A percentile compares a stretch with the other conserved stretches of the same genome.
These are phyloP conservation scores for Tephrocybe sp. DNA, from an alignment of 768 basidiomycete genomes.

Conservation along the genomic window DNA sequence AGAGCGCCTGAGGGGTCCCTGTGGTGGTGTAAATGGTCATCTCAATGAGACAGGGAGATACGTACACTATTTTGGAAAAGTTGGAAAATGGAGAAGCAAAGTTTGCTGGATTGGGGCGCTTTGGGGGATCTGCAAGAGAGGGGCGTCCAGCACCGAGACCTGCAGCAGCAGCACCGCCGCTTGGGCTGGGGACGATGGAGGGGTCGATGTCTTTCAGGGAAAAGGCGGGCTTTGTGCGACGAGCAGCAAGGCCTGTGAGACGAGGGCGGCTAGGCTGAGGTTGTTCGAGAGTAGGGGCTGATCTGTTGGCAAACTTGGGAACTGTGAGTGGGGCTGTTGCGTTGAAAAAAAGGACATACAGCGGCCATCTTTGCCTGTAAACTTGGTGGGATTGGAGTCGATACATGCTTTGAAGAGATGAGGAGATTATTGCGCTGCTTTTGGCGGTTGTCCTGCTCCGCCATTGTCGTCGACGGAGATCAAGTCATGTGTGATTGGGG, in stretches of 20 bases:
- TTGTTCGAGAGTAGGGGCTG: constrained; percentile 33
- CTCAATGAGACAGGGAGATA: background rate
- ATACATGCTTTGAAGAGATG: constrained; percentile 36
- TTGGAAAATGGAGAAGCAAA: constrained; percentile 84
- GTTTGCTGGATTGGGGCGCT: constrained; percentile 34
- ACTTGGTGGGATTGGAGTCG: constrained; percentile 80
- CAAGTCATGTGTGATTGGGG: constrained; percentile 11
- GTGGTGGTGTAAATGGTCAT: constrained; percentile 8
- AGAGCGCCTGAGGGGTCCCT: constrained; percentile 97
- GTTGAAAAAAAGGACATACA: constrained; percentile 35
- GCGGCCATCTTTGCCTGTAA: constrained; percentile 94
- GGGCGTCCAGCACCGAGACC: constrained; percentile 73
- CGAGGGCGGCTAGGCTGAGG: constrained; percentile 15
- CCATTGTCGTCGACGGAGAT: constrained; percentile 18
- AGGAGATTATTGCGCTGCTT: constrained; percentile 34
- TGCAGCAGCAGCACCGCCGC: constrained; percentile 58
- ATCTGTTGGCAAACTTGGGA: constrained; percentile 28
- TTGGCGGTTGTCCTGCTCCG: constrained; percentile 20
- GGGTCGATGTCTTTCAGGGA: constrained; percentile 63
- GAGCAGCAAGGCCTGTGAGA: constrained; percentile 34
- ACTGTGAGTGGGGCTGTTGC: constrained; percentile 2
- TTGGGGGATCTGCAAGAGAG: constrained; percentile 36
- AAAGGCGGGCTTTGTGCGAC: constrained; percentile 53
- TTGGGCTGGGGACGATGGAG: constrained; percentile 34
- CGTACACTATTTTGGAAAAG: constrained; percentile 89